Conservation (phyloP, 139 green algal genomes). For the Pleodorina starrii region DNA sequence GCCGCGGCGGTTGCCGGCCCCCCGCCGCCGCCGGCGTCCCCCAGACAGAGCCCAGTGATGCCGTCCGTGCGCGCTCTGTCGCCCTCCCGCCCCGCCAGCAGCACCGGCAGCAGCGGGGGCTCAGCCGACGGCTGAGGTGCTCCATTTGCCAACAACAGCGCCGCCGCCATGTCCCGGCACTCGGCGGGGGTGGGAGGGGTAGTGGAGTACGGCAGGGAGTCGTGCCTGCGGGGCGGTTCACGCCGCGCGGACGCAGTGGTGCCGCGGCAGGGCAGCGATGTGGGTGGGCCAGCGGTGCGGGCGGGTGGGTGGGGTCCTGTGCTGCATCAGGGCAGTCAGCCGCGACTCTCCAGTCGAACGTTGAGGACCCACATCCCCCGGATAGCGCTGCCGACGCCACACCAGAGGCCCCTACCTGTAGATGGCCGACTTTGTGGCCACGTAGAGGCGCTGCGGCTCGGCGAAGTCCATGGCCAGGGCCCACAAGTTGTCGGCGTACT, state of each 20-base stretch:
- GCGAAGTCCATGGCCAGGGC: background rate
- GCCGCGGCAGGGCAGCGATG: too few species aligned
- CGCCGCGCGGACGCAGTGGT: too few species aligned
- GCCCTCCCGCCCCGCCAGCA: conserved; percentile 3
- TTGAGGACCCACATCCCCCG: too few species aligned
- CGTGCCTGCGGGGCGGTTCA: conserved; percentile 15
- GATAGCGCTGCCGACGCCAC: too few species aligned
- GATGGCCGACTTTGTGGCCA: conserved; percentile 10
- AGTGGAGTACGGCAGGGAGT: background rate
- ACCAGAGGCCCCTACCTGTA: background rate
- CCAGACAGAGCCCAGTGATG: background rate
- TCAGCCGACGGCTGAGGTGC: background rate
- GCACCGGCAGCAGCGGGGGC: background rate
- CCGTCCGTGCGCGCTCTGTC: background rate
- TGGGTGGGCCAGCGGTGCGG: too few species aligned
- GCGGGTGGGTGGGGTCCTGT: too few species aligned
- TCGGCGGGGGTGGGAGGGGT: background rate
- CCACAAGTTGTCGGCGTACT: conserved; percentile 8
- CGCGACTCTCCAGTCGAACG: too few species aligned
- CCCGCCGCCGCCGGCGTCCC: background rate
- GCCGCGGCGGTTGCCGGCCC: background rate
- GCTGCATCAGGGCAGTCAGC: too few species aligned
- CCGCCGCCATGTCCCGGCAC: background rate
- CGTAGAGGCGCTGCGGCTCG: background rate
- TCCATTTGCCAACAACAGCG: background rate